These are phyloP conservation scores for Leccinum uliginosum DNA, from an alignment of 768 basidiomycete genomes.

Conservation along the genomic window DNA sequence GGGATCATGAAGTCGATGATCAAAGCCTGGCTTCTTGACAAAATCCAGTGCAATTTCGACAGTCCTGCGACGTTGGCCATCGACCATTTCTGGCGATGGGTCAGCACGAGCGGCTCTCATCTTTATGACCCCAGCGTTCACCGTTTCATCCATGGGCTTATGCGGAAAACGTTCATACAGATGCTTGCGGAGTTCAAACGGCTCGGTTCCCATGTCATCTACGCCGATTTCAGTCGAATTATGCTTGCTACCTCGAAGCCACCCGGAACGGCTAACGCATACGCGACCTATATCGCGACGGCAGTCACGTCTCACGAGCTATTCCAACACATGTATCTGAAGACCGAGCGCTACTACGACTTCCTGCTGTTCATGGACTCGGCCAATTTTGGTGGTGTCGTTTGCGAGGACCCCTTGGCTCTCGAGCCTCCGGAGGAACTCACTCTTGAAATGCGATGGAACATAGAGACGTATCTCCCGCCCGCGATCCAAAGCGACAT, in stretches of 20 bases:
- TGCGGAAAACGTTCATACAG: slow-evolving; percentile 98
- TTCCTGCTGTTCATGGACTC: slow-evolving; percentile 94
- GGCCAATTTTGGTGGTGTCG: slow-evolving; percentile 85
- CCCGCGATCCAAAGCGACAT: slow-evolving; percentile 78
- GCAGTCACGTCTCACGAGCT: slow-evolving; percentile 94
- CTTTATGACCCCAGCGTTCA: slow-evolving; percentile 93
- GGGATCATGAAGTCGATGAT: slow-evolving; percentile 81
- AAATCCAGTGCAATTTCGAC: slow-evolving; percentile 62
- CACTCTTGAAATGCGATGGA: slow-evolving; percentile 84
- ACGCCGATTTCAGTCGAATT: slow-evolving; percentile 89
- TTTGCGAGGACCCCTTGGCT: slow-evolving; percentile 76
- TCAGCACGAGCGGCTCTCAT: slow-evolving; percentile 76
- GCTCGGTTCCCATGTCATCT: slow-evolving; percentile 87
- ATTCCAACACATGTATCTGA: slow-evolving; percentile 88
- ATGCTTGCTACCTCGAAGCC: slow-evolving; percentile 93
- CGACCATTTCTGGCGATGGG: slow-evolving; percentile 98
- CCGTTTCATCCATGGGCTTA: slow-evolving; percentile 89
- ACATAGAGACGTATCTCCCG: slow-evolving; percentile 86
- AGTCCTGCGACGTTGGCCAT: slow-evolving; percentile 68
- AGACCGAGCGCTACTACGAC: slow-evolving; percentile 88
- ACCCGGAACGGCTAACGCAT: slow-evolving; percentile 90
- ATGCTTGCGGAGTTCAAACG: slow-evolving; percentile 94
- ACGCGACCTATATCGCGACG: slow-evolving; percentile 90
- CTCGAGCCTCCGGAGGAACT: slow-evolving; percentile 66
- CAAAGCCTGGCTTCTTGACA: slow-evolving; percentile 87